These are phyloP conservation scores for Ceratopteris richardii DNA, from an alignment of 75 land plant genomes.

Conservation along the genomic window DNA sequence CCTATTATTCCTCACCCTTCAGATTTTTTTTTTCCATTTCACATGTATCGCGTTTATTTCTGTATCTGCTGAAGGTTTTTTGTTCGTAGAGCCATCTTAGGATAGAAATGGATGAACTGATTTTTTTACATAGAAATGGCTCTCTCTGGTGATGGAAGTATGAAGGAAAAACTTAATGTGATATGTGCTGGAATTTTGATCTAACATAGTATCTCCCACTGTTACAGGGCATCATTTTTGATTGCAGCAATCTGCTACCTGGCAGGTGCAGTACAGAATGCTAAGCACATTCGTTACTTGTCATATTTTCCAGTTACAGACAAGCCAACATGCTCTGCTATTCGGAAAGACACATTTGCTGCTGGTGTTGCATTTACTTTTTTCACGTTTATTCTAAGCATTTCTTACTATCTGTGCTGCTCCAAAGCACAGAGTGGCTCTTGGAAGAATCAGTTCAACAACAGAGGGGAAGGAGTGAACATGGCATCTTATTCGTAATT, in stretches of 20 bases:
- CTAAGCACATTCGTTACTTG: conserved; percentile 63
- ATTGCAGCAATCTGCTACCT: conserved; percentile 55
- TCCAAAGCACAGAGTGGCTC: conserved; percentile 25
- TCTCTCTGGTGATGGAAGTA: too few relatives aligned
- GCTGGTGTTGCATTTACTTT: conserved; percentile 78
- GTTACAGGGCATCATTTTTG: conserved; percentile 57
- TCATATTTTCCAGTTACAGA: background rate
- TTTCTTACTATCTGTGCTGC: conserved; percentile 45
- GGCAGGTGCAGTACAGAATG: conserved; percentile 63
- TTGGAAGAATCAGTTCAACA: conserved; percentile 8
- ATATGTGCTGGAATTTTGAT: too few relatives aligned
- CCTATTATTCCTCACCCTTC: background rate
- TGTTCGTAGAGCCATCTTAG: too few relatives aligned
- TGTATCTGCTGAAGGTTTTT: too few relatives aligned
- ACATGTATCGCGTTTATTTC: too few relatives aligned
- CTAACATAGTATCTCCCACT: too few relatives aligned
- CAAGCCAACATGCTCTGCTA: conserved; percentile 36
- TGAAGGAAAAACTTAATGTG: too few relatives aligned
- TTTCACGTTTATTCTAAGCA: conserved; percentile 51
- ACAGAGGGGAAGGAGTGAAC: conserved; percentile 1
- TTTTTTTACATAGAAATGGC: too few relatives aligned
- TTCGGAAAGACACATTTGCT: conserved; percentile 73
- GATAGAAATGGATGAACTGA: too few relatives aligned
- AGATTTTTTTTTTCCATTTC: too few relatives aligned
- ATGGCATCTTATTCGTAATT: background rate